Conservation (phyloP, 2,329 filamentous ascomycete species). For the Ophiostoma sp. region DNA sequence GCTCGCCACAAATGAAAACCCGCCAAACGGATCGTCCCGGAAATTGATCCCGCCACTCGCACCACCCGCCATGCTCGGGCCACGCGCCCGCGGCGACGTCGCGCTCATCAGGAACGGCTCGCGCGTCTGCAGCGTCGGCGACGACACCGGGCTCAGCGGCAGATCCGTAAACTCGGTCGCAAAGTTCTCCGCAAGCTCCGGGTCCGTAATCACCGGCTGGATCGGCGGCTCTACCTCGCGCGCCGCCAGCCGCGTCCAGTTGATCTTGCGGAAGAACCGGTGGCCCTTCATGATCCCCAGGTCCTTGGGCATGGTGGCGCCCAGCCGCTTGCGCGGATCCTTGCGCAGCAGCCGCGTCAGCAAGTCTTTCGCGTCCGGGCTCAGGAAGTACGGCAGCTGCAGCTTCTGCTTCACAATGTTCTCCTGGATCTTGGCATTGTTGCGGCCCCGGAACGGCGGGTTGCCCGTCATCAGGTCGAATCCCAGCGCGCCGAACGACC, state of each 20-base stretch:
- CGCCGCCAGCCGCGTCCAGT: slow-evolving; percentile 82
- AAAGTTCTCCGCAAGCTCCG: slow-evolving; percentile 95
- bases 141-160: slow-evolving; percentile 67
- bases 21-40: slow-evolving; percentile 56
- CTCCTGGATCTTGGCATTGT: slow-evolving; percentile 90
- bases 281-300: slow-evolving; percentile 81
- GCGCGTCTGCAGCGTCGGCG: slow-evolving; percentile 27
- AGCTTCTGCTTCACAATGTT: slow-evolving; percentile 94
- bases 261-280: slow-evolving; percentile 93
- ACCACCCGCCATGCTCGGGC: slow-evolving; percentile 13
- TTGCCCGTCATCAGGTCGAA: slow-evolving; percentile 89
- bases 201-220: slow-evolving; percentile 87
- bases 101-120: neutral
- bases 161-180: slow-evolving; percentile 84
- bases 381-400: slow-evolving; percentile 80
- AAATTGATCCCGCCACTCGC: slow-evolving; percentile 27
- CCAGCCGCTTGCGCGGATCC: slow-evolving; percentile 84
- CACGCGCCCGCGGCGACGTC: slow-evolving; percentile 1
- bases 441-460: slow-evolving; percentile 84
- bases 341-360: slow-evolving; percentile 86
- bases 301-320: slow-evolving; percentile 83
- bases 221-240: slow-evolving; percentile 85
- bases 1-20: slow-evolving; percentile 59
- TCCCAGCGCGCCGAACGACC: slow-evolving; percentile 89
- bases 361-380: slow-evolving; percentile 87